Evolutionary conservation across 805 yeast species (phyloP), one percentile per base, ranked within the genome.

Genomic region (Metschnikowia orientalis): DNA sequence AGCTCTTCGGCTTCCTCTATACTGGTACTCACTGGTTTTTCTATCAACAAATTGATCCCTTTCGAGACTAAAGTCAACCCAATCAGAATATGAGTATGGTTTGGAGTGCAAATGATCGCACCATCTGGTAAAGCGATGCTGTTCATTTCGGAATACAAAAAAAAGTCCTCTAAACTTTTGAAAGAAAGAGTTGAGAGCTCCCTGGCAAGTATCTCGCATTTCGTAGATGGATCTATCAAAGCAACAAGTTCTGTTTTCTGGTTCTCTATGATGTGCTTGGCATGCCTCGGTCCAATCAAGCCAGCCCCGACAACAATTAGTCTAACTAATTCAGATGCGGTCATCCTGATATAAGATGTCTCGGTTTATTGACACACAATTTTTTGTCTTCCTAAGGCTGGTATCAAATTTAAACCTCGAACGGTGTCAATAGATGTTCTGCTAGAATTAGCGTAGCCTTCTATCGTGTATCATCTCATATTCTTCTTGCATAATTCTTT

Each of bases 241-340:
- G 61, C 67, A 41, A 61, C 51, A 8, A 63, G 38, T 8, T 43
- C 47, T 20, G 59, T 48, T 20, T 53, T 54, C 2, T 48, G 37
- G 23, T 59, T 41, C 14, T 46, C 41, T 7, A 33, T 25, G 7
- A 63, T 44, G 36, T 63, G 69, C 18, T 51, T 48, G 8, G 67
- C 66, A 41, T 63, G 69, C 28, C 69, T 50, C 4, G 69, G 68
- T 7, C 69, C 69, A 13, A 63, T 62, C 16, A 63, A 43, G 4
- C 69, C 68, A 6, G 65, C 67, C 1, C 69, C 68, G 17, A 59
- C 51, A 9, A 59, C 55, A 12, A 59, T 45, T 23, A 58, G 42
- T n/a, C 49, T 44, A 19, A 52, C 28, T 9, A 35, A 38, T 8
- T 23, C 18, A 17, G 37, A 33, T 26, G 37, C 38, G 14, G 33